Evolutionary conservation across 179 eudicot genomes (phyloP), one percentile per base, ranked within the genome.

Genomic region (Camellia oleifera): DNA sequence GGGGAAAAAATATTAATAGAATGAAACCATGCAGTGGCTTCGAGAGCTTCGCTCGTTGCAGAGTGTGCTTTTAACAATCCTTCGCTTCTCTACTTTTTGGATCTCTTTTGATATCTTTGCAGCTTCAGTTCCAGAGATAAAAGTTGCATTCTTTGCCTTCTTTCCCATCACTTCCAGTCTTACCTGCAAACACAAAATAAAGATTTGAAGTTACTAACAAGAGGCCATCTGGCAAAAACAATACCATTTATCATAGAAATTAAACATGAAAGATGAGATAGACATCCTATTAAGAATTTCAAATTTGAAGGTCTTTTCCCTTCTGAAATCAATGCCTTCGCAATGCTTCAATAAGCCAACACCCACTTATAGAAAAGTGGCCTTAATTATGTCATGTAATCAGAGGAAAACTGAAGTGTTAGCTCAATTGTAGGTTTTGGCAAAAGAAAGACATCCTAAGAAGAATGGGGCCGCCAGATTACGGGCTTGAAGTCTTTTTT

Each of bases 131-230:
- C 98, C 98, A 58, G 97, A 90, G 15, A 95, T 95, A 64, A 88
- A 95, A 13, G 95, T 86, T 26, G 98, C 98, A 84, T 95, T 95
- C 83, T 95, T 95, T 3, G 97, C 97, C 71, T 93, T 93, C 83
- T 92, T 95, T 13, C 98, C 97, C 94, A 95, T 93, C 71, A 95
- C 95, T 86, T 95, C 98, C 7, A 95, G 84, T 82, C 83, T 91
- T 78, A 92, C 97, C 98, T 95, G 81, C 58, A 83, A 9, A 69
- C 32, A 11, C 2, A 82, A 54, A 44, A 26, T 45, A 48, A 48
- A 48, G 52, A 48, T 48, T 7, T 48, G 8, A 48, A 48, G 52
- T 48, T 7, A 48, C 52, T 48, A 48, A 69, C 69, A 65, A 26
- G 40, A 40, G 71, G 18, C 50, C 2, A 0, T 1, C 4, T 0